Conservation (phyloP, 2,329 filamentous ascomycete species). For the Fonsecaea nubica region DNA sequence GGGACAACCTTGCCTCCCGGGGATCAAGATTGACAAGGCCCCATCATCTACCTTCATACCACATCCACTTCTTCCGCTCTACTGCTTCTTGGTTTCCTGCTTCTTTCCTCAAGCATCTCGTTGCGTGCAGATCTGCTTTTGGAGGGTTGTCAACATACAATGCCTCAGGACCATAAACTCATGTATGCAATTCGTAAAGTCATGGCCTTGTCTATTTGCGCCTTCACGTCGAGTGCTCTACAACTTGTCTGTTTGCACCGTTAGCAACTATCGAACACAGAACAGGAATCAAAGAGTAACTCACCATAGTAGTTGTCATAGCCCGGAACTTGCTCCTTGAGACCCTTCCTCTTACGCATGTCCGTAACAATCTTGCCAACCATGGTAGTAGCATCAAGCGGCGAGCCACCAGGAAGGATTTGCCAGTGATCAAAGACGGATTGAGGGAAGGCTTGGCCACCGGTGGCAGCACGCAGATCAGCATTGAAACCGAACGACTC, state of each 20-base stretch:
- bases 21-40: conserved; percentile 6
- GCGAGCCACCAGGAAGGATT: conserved; percentile 89
- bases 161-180: conserved; percentile 30
- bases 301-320: conserved; percentile 80
- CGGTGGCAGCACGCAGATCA: conserved; percentile 91
- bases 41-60: conserved; percentile 16
- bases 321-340: conserved; percentile 93
- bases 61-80: conserved; percentile 13
- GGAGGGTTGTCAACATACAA: conserved; percentile 22
- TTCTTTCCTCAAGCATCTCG: conserved; percentile 20
- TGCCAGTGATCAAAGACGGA: conserved; percentile 99
- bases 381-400: conserved; percentile 82
- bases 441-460: conserved; percentile 98
- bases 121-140: conserved; percentile 22
- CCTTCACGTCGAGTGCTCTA: conserved; percentile 58
- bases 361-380: conserved; percentile 81
- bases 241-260: conserved; percentile 78
- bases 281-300: conserved; percentile 50
- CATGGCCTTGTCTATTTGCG: conserved; percentile 34
- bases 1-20: not conserved
- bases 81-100: conserved; percentile 19
- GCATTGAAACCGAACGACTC: conserved; percentile 99
- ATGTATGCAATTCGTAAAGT: conserved; percentile 35
- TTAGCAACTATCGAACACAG: conserved; percentile 47
- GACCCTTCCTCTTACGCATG: conserved; percentile 99